phyloP scores from a whole-genome alignment of 768 basidiomycete species.

The Russula emetica region DNA sequence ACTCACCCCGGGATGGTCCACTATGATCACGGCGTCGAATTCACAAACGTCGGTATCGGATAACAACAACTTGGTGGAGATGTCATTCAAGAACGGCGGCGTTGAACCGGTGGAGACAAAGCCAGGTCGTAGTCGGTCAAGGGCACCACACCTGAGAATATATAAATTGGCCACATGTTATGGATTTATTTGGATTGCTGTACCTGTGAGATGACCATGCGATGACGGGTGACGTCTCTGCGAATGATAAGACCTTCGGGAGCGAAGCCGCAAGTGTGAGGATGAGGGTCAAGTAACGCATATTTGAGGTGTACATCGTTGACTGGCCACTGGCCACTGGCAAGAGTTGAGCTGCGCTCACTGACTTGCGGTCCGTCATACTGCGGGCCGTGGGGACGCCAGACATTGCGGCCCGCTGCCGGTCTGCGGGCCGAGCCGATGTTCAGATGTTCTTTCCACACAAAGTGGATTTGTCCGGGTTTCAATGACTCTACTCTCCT shows the following conservation, averaged over 20 bases:
- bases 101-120: constrained; percentile 17
- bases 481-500: too few species aligned
- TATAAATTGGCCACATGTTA: background rate
- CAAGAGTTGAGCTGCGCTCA: background rate
- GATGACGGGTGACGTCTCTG: constrained; percentile 58
- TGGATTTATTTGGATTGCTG: background rate
- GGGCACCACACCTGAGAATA: constrained; percentile 43
- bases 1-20: constrained; percentile 73
- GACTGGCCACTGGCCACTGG: background rate
- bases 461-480: too few species aligned
- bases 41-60: constrained; percentile 49
- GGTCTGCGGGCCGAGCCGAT: too few species aligned
- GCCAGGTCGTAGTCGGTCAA: constrained; percentile 33
- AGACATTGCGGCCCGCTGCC: too few species aligned
- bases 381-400: background rate
- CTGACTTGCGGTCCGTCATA: background rate
- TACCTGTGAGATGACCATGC: constrained; percentile 70
- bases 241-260: constrained; percentile 51
- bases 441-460: too few species aligned
- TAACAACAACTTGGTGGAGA: constrained; percentile 46
- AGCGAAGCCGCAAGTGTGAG: constrained; percentile 42
- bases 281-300: constrained; percentile 44
- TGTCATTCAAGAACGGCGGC: constrained; percentile 23
- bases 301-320: constrained; percentile 31
- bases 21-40: constrained; percentile 60